Percentiles rank a stretch among this genome's conserved stretches.
These are phyloP conservation scores for Malassezia caprae DNA, from an alignment of 1,284 basidiomycete genomes.

Conservation along the genomic window DNA sequence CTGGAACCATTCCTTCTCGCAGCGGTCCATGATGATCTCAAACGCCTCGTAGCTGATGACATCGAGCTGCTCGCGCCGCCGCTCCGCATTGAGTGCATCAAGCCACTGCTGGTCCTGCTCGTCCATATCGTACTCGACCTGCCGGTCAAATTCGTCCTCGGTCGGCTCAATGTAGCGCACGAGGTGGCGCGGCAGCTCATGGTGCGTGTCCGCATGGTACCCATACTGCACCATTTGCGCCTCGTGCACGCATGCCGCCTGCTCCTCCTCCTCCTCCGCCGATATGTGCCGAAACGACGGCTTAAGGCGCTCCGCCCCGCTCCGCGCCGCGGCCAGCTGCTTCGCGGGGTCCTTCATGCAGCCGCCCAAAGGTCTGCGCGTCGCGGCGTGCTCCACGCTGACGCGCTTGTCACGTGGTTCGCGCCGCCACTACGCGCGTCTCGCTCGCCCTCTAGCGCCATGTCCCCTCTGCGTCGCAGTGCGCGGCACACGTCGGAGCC, in stretches of 20 bases:
- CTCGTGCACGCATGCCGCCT: slow-evolving; percentile 29
- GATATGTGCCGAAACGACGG: slow-evolving; percentile 34
- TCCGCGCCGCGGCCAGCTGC: neutral
- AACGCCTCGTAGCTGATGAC: slow-evolving; percentile 64
- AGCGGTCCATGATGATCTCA: slow-evolving; percentile 88
- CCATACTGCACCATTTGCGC: slow-evolving; percentile 33
- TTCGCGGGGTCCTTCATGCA: neutral
- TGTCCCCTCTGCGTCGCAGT: slow-evolving; percentile 8
- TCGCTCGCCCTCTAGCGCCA: neutral
- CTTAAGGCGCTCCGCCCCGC: slow-evolving; percentile 6
- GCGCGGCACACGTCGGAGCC: neutral
- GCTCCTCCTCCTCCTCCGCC: slow-evolving; percentile 24
- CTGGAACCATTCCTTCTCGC: slow-evolving; percentile 95
- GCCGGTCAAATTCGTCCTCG: slow-evolving; percentile 77
- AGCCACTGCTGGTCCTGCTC: slow-evolving; percentile 98
- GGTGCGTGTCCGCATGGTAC: slow-evolving; percentile 65
- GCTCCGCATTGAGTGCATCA: slow-evolving; percentile 69
- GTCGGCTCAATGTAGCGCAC: slow-evolving; percentile 86
- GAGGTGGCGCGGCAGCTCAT: slow-evolving; percentile 69
- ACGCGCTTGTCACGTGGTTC: neutral
- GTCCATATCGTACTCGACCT: slow-evolving; percentile 99
- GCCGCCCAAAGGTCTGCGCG: neutral
- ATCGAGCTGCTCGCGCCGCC: slow-evolving; percentile 67
- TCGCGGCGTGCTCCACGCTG: neutral
- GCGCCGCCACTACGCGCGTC: neutral